phyloP scores from a whole-genome alignment of 495 filamentous ascomycete species.

The Darksidea phi region DNA sequence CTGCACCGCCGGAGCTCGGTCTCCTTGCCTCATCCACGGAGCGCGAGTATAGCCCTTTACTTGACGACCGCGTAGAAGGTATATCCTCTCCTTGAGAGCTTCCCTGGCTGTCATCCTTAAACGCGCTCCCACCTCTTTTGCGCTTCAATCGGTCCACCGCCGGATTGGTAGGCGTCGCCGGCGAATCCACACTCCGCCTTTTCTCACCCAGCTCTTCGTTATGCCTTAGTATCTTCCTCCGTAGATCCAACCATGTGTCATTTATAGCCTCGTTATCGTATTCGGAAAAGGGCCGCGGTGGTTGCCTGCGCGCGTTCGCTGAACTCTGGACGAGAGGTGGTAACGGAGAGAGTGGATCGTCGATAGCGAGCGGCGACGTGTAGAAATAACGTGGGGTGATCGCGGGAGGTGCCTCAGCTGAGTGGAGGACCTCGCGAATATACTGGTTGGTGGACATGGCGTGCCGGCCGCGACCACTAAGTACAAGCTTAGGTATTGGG shows the following conservation, averaged over 20 bases:
- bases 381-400: slow-evolving; percentile 46
- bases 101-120: slow-evolving; percentile 8
- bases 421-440: slow-evolving; percentile 41
- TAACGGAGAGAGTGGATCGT: slow-evolving; percentile 47
- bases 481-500: too few species aligned
- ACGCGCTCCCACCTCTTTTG: slow-evolving; percentile 26
- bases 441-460: slow-evolving; percentile 37
- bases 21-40: slow-evolving; percentile 16
- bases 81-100: slow-evolving; percentile 23
- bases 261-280: slow-evolving; percentile 46
- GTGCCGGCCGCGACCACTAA: background rate
- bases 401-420: slow-evolving; percentile 40
- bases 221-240: slow-evolving; percentile 41
- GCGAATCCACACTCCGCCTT: slow-evolving; percentile 11
- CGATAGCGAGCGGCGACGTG: slow-evolving; percentile 43
- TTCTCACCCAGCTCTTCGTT: slow-evolving; percentile 40
- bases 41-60: slow-evolving; percentile 12
- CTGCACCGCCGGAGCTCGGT: slow-evolving; percentile 1
- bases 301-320: slow-evolving; percentile 30
- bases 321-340: slow-evolving; percentile 39
- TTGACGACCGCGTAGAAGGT: slow-evolving; percentile 9
- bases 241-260: slow-evolving; percentile 44
- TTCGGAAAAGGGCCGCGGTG: slow-evolving; percentile 45
- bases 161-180: slow-evolving; percentile 19
- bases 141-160: slow-evolving; percentile 23